Conservation (phyloP, 2,329 filamentous ascomycete genomes). For the Hymenoscyphus albidus region DNA sequence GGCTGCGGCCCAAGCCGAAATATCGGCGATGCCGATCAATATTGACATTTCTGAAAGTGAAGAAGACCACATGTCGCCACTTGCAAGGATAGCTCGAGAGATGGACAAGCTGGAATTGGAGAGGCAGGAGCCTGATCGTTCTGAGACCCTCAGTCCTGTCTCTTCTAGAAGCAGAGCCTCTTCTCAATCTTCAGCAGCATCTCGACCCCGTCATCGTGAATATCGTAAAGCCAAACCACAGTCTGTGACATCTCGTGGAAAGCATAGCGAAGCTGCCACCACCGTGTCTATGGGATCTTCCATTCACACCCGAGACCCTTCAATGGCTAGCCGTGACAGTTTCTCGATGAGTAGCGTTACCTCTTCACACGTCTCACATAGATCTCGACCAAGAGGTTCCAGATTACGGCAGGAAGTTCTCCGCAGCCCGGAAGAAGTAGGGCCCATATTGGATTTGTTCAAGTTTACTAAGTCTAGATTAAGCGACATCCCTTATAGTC, state of each 20-base stretch:
- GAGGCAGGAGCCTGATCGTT: slow-evolving; percentile 28
- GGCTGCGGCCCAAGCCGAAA: slow-evolving; percentile 23
- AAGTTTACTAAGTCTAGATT: slow-evolving; percentile 78
- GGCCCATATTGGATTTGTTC: slow-evolving; percentile 72
- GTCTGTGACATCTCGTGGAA: slow-evolving; percentile 50
- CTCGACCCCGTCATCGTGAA: slow-evolving; percentile 41
- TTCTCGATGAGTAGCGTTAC: slow-evolving; percentile 53
- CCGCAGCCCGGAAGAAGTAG: slow-evolving; percentile 68
- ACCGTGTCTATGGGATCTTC: slow-evolving; percentile 66
- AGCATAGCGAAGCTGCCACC: slow-evolving; percentile 55
- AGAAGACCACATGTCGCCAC: slow-evolving; percentile 70
- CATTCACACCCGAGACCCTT: slow-evolving; percentile 37
- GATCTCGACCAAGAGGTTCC: slow-evolving; percentile 52
- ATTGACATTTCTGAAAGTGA: slow-evolving; percentile 68
- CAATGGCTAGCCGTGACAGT: slow-evolving; percentile 43
- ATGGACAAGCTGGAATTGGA: slow-evolving; percentile 45
- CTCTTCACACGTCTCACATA: slow-evolving; percentile 40
- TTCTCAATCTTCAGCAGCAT: slow-evolving; percentile 52
- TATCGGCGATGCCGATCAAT: slow-evolving; percentile 53
- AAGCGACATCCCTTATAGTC: slow-evolving; percentile 77
- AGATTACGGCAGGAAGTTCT: slow-evolving; percentile 76
- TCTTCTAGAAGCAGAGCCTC: slow-evolving; percentile 34
- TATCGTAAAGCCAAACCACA: slow-evolving; percentile 39
- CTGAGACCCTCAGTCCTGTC: slow-evolving; percentile 33
- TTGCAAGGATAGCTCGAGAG: slow-evolving; percentile 71